Evolutionary conservation across 192 early-diverging fungal species (phyloP), one percentile per base, ranked within the genome.

Genomic region (Entomortierella beljakovae): DNA sequence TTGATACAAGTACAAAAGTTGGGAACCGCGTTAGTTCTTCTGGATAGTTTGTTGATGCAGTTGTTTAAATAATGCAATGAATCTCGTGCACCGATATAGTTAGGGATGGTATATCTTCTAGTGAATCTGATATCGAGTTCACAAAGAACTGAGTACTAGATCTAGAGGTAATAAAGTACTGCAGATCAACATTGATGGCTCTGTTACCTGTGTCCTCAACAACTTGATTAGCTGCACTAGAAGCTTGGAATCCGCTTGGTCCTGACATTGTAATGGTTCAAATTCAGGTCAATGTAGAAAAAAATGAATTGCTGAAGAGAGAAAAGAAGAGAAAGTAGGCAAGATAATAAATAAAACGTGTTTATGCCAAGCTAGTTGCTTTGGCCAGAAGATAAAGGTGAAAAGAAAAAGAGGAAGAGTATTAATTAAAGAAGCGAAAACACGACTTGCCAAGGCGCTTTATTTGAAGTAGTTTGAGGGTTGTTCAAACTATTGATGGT

Each of bases 181-280:
- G 34, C 5, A 31, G 8, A 64, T 60, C 23, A 25, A 43, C 28
- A 25, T 9, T 4, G 11, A 1, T 60, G 16, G 13, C 26, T 33
- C 34, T 56, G 40, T 42, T 80, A 86, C 85, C 87, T 40, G 84
- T 85, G 57, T 86, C 85, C 43, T 86, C 87, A 37, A 85, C 84
- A 20, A 75, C 74, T 70, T 83, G 81, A 63, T 86, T 85, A 15
- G 87, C 84, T 8, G 85, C 87, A 59, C 48, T 79, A 22, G 85
- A 82, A 26, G 80, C 38, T 2, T 51, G 25, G 33, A 79, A 79
- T 22, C 28, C 16, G 37, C 48, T 61, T 28, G 54, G 55, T 56
- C 61, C 70, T 5, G 70, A 64, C 70, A 72, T 72, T 29, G 38
- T 22, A 13, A 49, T 49, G 32, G 18, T 16, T 57, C 23, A 51